Evolutionary conservation across 1,139 yeast genomes (phyloP), one percentile per base, ranked within the genome.

Genomic region (Sugiyamaella neomexicana): DNA sequence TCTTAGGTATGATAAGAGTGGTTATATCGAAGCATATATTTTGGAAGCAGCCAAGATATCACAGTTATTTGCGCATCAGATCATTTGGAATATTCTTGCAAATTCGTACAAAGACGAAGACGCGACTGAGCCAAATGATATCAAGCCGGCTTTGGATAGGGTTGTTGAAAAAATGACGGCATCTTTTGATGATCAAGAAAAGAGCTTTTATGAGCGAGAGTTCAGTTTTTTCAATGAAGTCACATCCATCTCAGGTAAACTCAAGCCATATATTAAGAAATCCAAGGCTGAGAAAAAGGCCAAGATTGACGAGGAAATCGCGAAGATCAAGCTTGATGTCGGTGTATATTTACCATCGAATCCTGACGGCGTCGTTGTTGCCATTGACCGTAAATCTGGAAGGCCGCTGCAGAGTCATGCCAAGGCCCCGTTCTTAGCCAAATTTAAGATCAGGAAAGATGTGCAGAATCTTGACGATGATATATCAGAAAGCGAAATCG

Each of bases 391-490:
- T 58, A 86, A 85, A 63, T 85, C 96, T 7, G 99, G 99, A 57
- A 84, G 81, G 65, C 99, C 99, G n/a, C 76, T 95, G 64, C 99
- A 95, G 73, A 89, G 97, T 16, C 99, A 95, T 69, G 99, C 99
- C 13, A 95, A 95, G 69, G 98, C 99, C 0, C 99, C 99, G 44
- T 95, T 89, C 68, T 81, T 95, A 91, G 99, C 99, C 0, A 86
- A 96, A 0, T 95, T 95, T 75, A 87, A 85, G 70, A 89, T 95
- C 62, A 79, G 80, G 40, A 85, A 82, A 63, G 81, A 82, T 23
- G 71, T 78, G 1, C 60, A 62, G 13, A 50, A 46, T 31, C 43
- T 42, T 31, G 63, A 52, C 15, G 62, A 67, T 12, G 59, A 50
- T 13, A 50, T 38, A 12, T 46, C 41, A 2, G 48, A 39, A 9